These are phyloP conservation scores for Boletus rubropictus DNA, from an alignment of 768 basidiomycete species.

Conservation along the genomic window DNA sequence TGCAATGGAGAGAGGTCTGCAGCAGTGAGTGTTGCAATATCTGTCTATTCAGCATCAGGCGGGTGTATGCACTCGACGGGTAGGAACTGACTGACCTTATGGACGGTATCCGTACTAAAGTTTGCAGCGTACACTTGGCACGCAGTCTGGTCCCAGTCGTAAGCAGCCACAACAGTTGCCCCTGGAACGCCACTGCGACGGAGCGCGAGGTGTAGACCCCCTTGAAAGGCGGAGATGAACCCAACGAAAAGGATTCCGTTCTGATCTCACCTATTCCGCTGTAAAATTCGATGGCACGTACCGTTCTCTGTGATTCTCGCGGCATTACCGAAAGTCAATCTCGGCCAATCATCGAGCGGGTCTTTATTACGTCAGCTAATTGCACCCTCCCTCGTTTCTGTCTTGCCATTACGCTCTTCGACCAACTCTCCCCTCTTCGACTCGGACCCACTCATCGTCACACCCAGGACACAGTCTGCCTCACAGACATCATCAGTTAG, in stretches of 20 bases:
- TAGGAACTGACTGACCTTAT: constrained; percentile 28
- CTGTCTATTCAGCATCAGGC: constrained; percentile 35
- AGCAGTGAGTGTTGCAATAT: constrained; percentile 56
- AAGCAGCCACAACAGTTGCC: constrained; percentile 52
- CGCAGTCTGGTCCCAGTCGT: constrained; percentile 77
- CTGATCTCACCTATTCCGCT: constrained; percentile 60
- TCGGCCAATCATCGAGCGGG: constrained; percentile 5
- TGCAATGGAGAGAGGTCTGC: constrained; percentile 39
- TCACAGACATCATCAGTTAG: neutral
- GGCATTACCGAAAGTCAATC: neutral
- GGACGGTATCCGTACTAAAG: constrained; percentile 41
- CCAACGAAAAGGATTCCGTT: neutral
- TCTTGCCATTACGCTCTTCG: constrained; percentile 1
- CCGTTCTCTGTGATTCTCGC: constrained; percentile 4
- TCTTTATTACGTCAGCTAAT: constrained; percentile 19
- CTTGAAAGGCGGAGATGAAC: constrained; percentile 31
- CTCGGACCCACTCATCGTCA: neutral
- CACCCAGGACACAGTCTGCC: neutral
- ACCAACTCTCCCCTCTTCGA: constrained; percentile 4
- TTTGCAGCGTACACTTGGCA: constrained; percentile 66
- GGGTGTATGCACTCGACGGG: neutral
- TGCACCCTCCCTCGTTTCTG: constrained; percentile 9
- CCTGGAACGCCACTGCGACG: constrained; percentile 43
- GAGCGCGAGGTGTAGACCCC: constrained; percentile 69
- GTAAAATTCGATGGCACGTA: constrained; percentile 58